Evolutionary conservation across 2,329 filamentous ascomycete genomes (phyloP).

Genomic region (Microdochium trichocladiopsis): DNA sequence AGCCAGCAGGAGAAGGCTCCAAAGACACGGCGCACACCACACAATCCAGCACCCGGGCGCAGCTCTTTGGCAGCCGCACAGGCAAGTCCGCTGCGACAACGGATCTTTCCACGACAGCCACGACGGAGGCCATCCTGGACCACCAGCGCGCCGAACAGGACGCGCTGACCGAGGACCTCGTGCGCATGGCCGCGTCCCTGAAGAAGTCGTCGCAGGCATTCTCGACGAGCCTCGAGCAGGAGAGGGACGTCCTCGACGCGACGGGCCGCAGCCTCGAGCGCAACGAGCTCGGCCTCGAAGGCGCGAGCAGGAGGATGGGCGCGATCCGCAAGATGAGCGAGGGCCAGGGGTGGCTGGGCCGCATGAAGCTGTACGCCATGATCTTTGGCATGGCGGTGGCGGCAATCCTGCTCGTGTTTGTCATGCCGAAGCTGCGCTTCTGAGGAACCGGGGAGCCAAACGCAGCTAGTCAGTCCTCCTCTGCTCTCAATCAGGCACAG

Average conservation of each 20-base stretch:
- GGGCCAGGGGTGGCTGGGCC: conserved; percentile 79
- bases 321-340: conserved; percentile 73
- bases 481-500: too few species aligned
- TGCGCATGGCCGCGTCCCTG: conserved; percentile 70
- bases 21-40: conserved; percentile 8
- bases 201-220: conserved; percentile 71
- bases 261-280: conserved; percentile 71
- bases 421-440: conserved; percentile 82
- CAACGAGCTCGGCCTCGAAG: conserved; percentile 69
- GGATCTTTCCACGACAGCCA: conserved; percentile 34
- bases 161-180: conserved; percentile 70
- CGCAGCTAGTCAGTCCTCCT: too few species aligned
- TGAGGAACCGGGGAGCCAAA: conserved; percentile 29
- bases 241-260: conserved; percentile 63
- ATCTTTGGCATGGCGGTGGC: conserved; percentile 77
- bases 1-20: conserved; percentile 4
- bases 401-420: conserved; percentile 73
- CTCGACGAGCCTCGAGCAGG: conserved; percentile 60
- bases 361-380: conserved; percentile 77
- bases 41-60: conserved; percentile 24
- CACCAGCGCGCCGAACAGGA: conserved; percentile 79
- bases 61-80: conserved; percentile 34
- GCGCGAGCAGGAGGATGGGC: conserved; percentile 71
- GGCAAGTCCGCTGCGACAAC: conserved; percentile 19
- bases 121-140: conserved; percentile 66